Evolutionary conservation across 2,329 filamentous ascomycete species (phyloP).

Genomic region (Neofusicoccum kwambonambiense): DNA sequence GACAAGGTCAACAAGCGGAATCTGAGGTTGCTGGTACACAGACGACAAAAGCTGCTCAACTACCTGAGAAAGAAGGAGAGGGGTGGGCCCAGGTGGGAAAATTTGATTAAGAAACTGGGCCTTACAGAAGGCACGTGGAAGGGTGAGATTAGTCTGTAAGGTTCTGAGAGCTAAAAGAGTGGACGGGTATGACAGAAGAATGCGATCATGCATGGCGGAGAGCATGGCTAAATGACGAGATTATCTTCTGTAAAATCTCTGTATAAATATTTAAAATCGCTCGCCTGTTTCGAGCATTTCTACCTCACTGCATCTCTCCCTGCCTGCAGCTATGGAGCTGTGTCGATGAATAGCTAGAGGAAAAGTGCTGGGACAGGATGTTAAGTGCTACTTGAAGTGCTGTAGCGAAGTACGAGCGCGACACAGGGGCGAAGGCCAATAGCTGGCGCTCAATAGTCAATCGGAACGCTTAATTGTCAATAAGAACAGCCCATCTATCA

Average conservation of each 20-base stretch:
- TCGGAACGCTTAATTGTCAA: no score
- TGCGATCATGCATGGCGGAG: neutral
- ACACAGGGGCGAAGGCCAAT: no score
- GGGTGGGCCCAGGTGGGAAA: conserved; percentile 84
- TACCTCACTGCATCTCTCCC: neutral
- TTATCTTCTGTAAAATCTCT: neutral
- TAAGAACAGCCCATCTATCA: no score
- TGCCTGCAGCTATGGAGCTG: neutral
- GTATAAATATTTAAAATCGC: neutral
- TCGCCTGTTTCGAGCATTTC: neutral
- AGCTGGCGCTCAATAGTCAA: no score
- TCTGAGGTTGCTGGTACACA: conserved; percentile 79
- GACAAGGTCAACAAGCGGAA: conserved; percentile 96
- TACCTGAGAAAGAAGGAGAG: conserved; percentile 89
- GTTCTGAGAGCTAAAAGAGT: neutral
- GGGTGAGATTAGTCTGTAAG: conserved; percentile 76
- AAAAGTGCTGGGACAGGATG: no score
- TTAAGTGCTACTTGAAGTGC: no score
- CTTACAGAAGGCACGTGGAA: conserved; percentile 87
- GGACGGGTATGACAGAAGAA: neutral
- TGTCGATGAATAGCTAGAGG: no score
- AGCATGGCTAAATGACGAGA: neutral
- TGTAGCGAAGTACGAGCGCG: no score
- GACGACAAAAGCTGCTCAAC: conserved; percentile 79
- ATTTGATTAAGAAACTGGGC: conserved; percentile 80